These are phyloP conservation scores for Thymus mandschuricus DNA, from an alignment of 257 asterid genomes.

Conservation along the genomic window DNA sequence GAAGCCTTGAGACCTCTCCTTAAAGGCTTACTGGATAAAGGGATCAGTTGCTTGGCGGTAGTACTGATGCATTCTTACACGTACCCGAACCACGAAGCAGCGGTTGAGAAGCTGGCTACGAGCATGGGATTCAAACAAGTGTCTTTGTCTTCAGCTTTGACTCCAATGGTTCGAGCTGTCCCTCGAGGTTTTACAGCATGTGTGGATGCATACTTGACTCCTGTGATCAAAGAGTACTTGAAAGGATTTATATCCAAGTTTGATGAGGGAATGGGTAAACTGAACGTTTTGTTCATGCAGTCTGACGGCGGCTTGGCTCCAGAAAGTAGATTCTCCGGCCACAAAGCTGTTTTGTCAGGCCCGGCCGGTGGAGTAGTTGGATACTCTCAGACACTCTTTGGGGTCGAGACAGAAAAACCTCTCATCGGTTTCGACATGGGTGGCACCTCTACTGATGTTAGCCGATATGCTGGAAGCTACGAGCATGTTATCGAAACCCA, in stretches of 20 bases:
- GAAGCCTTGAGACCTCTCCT: slow-evolving; percentile 69
- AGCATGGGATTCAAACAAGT: slow-evolving; percentile 90
- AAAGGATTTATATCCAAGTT: slow-evolving; percentile 92
- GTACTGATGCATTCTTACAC: slow-evolving; percentile 94
- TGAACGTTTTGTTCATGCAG: slow-evolving; percentile 94
- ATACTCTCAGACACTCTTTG: slow-evolving; percentile 87
- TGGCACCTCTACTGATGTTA: slow-evolving; percentile 96
- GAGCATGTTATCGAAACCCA: slow-evolving; percentile 96
- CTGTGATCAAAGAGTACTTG: slow-evolving; percentile 85
- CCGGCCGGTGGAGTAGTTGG: slow-evolving; percentile 99
- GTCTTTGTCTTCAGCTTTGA: slow-evolving; percentile 87
- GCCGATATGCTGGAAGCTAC: slow-evolving; percentile 90
- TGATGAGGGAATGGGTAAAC: slow-evolving; percentile 68
- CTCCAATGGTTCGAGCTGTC: slow-evolving; percentile 98
- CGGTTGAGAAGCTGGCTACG: slow-evolving; percentile 68
- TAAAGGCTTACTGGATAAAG: slow-evolving; percentile 60
- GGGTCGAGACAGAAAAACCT: slow-evolving; percentile 84
- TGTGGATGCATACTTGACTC: slow-evolving; percentile 95
- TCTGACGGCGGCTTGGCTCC: slow-evolving; percentile 99
- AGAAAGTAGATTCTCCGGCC: slow-evolving; percentile 92
- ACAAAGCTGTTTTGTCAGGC: slow-evolving; percentile 95
- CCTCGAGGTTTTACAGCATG: slow-evolving; percentile 98
- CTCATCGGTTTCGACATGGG: slow-evolving; percentile 99
- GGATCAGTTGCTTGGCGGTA: slow-evolving; percentile 82
- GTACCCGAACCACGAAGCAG: slow-evolving; percentile 75